phyloP scores from a whole-genome alignment of 345 rosid species.

The Lenwebbia sp. region DNA sequence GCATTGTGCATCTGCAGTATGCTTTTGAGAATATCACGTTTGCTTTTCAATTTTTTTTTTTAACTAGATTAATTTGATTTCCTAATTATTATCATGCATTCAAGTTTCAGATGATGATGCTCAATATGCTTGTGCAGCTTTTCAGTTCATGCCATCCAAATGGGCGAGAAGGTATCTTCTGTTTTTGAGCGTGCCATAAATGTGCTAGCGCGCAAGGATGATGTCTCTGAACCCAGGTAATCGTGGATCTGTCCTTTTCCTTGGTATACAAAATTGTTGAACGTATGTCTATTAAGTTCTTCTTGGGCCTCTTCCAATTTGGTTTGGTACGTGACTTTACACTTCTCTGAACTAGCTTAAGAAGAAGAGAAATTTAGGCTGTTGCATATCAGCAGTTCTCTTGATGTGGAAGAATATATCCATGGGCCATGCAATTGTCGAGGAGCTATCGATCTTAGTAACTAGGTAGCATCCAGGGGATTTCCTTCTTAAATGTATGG shows the following conservation, averaged over 20 bases:
- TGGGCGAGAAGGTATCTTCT: slow-evolving; percentile 85
- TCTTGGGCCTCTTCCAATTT: background rate
- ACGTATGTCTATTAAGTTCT: background rate
- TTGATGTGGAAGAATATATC: background rate
- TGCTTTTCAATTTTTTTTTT: background rate
- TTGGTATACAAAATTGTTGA: background rate
- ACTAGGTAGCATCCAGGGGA: background rate
- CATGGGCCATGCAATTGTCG: background rate
- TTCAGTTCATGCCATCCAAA: slow-evolving; percentile 87
- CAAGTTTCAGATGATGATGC: background rate
- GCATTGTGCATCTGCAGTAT: background rate
- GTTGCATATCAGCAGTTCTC: background rate
- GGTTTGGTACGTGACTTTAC: background rate
- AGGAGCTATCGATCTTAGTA: background rate
- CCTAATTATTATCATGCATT: background rate
- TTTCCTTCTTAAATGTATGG: background rate
- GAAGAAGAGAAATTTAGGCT: background rate
- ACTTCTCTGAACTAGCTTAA: background rate
- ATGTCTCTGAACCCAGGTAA: slow-evolving; percentile 45
- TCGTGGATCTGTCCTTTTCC: background rate
- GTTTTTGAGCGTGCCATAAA: slow-evolving; percentile 77
- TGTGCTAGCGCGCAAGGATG: slow-evolving; percentile 69
- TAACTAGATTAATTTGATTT: background rate
- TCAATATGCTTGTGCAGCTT: slow-evolving; percentile 34
- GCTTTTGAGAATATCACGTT: background rate